Evolutionary conservation across 1,284 basidiomycete species (phyloP).

Genomic region (Rhizoctonia solani): DNA sequence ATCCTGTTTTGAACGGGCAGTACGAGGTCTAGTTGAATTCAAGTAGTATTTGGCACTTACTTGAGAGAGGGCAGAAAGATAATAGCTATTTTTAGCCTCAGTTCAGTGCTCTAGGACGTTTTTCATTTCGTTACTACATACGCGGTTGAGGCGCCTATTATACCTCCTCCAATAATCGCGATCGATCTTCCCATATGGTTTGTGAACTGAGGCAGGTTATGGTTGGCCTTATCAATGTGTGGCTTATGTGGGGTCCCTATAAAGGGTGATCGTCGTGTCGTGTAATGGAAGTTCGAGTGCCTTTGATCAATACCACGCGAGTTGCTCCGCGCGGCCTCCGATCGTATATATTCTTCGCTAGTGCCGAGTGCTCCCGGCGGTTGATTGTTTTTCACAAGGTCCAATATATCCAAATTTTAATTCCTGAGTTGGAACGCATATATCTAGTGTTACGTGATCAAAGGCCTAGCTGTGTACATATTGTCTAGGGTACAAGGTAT

Average conservation of each 20-base stretch:
- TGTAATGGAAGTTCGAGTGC: no score
- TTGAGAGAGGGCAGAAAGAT: conserved; percentile 63
- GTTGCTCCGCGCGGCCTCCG: no score
- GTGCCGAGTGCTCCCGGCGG: not conserved
- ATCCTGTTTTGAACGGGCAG: conserved; percentile 46
- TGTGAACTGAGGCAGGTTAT: not conserved
- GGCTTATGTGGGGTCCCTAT: not conserved
- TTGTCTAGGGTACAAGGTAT: not conserved
- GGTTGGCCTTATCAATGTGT: not conserved
- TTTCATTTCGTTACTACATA: conserved; percentile 41
- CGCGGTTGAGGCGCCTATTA: conserved; percentile 84
- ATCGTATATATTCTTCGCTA: no score
- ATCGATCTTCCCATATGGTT: conserved; percentile 33
- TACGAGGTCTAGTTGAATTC: conserved; percentile 38
- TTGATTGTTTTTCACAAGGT: conserved; percentile 7
- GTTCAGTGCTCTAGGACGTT: conserved; percentile 38
- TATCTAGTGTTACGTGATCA: not conserved
- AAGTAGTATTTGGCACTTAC: conserved; percentile 40
- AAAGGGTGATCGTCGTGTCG: not conserved
- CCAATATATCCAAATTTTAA: not conserved
- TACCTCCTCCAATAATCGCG: conserved; percentile 57
- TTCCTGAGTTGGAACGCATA: not conserved
- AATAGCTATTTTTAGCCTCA: conserved; percentile 53
- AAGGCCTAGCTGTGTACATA: not conserved
- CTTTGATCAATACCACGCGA: no score